Conservation (phyloP, 331 rosid genomes). For the Cydonia oblonga region DNA sequence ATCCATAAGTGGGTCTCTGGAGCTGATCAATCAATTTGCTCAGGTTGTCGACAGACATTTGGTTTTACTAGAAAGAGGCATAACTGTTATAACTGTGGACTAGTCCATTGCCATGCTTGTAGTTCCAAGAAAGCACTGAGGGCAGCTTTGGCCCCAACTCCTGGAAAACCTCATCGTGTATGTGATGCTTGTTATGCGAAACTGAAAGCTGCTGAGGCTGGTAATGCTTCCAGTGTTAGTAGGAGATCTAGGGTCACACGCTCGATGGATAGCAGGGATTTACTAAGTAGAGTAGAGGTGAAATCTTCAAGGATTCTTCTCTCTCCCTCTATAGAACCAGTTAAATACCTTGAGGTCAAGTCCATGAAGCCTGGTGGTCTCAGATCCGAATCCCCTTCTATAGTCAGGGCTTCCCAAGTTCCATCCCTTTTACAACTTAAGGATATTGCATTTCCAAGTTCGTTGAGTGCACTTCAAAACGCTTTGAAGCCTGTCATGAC, state of each 20-base stretch:
- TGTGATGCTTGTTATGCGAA: conserved; percentile 75
- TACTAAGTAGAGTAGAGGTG: conserved; percentile 31
- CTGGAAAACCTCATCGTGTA: conserved; percentile 91
- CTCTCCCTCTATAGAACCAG: conserved; percentile 50
- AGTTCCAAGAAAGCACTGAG: conserved; percentile 72
- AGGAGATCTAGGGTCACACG: conserved; percentile 35
- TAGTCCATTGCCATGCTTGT: conserved; percentile 86
- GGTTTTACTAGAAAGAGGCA: conserved; percentile 94
- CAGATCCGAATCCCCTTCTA: conserved; percentile 36
- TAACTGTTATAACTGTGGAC: conserved; percentile 83
- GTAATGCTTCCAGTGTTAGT: conserved; percentile 17
- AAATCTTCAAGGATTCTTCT: conserved; percentile 51
- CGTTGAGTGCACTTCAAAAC: conserved; percentile 49
- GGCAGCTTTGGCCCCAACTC: conserved; percentile 91
- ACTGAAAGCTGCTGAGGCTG: conserved; percentile 53
- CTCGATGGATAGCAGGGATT: conserved; percentile 41
- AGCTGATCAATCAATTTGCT: conserved; percentile 83
- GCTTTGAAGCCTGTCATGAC: conserved; percentile 29
- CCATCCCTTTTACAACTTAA: conserved; percentile 47
- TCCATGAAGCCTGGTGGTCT: conserved; percentile 27
- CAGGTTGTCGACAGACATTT: conserved; percentile 86
- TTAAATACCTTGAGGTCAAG: conserved; percentile 45
- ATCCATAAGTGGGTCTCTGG: conserved; percentile 90
- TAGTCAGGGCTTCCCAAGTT: conserved; percentile 47
- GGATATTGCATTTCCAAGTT: conserved; percentile 65